Evolutionary conservation across 2,329 filamentous ascomycete species (phyloP), one percentile per base, ranked within the genome.

Genomic region (Arthrobotrys pseudoclavata): DNA sequence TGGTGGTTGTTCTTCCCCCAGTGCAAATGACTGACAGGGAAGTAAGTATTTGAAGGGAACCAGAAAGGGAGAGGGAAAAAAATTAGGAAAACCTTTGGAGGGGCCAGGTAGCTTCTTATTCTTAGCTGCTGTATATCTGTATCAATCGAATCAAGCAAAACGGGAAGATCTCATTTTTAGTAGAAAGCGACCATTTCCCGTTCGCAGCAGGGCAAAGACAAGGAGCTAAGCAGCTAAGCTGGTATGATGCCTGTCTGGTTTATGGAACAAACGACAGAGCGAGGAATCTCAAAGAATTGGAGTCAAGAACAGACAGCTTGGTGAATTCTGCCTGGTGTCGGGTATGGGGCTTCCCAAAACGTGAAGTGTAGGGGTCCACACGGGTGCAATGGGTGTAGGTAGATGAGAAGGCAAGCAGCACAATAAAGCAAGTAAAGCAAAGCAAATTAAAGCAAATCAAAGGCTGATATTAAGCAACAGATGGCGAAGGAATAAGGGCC

Each of bases 301-400:
- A 40, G 29, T 40, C 29, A 57, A 45, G 60, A 52, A 69, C 37
- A 12, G 37, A 62, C 55, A 63, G 70, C 24, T 34, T 31, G 61
- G 37, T 42, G 69, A 45, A 53, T 67, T 47, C 69, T 48, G 70
- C 55, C 62, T 63, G 64, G 48, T 9, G 31, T 68, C 48, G 20
- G 40, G 67, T 77, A 62, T 77, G 74, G 67, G 74, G 74, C 61
- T 77, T 66, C 74, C 74, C 67, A 77, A 77, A 70, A 37, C 37
- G 74, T 67, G 74, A 57, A 53, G 53, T 55, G 66, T 37, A 66
- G 40, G 74, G 67, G 61, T 67, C 71, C 71, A 77, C 61, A 34
- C 47, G 13, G 52, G 47, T 40, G 53, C 26, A 31, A 60, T 70
- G 37, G 42, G 42, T 20, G 42, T 10, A 29, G 18, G 22, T 34